Percentiles rank a stretch among this genome's conserved stretches.
These are phyloP conservation scores for Botrytis galanthina DNA, from an alignment of 2,329 filamentous ascomycete genomes.

Conservation along the genomic window DNA sequence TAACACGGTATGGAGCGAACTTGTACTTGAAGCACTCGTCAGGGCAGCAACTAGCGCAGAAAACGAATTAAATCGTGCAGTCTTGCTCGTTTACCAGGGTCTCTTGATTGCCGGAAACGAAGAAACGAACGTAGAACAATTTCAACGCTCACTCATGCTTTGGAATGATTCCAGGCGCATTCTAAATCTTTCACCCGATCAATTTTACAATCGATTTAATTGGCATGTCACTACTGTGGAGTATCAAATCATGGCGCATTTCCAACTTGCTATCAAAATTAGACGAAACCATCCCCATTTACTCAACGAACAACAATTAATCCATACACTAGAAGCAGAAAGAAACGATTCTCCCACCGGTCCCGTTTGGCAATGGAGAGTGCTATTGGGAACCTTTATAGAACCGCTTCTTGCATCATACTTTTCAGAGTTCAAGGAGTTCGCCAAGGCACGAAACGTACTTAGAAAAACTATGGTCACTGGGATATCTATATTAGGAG, in stretches of 20 bases:
- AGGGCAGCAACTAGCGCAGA: fast-evolving
- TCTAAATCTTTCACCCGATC: too few relatives aligned
- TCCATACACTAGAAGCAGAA: not conserved
- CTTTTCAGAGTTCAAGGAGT: fast-evolving
- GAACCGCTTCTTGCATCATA: not conserved
- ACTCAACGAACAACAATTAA: not conserved
- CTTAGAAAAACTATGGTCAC: fast-evolving
- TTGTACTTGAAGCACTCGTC: not conserved
- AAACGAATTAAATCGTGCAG: not conserved
- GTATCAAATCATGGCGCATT: not conserved
- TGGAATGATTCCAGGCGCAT: not conserved
- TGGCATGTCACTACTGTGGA: too few relatives aligned
- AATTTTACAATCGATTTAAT: too few relatives aligned
- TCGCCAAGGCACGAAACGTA: not conserved
- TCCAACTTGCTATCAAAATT: fast-evolving
- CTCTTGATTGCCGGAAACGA: fast-evolving
- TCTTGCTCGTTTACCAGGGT: not conserved
- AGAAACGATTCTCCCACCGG: not conserved
- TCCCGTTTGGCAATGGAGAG: too few relatives aligned
- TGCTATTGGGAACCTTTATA: too few relatives aligned
- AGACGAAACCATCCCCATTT: fast-evolving
- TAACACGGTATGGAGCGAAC: fast-evolving
- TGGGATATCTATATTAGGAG: not conserved
- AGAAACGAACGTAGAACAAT: not conserved
- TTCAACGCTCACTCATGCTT: fast-evolving